Conservation (phyloP, 2,329 filamentous ascomycete genomes). For the Penicillium verrucosum region DNA sequence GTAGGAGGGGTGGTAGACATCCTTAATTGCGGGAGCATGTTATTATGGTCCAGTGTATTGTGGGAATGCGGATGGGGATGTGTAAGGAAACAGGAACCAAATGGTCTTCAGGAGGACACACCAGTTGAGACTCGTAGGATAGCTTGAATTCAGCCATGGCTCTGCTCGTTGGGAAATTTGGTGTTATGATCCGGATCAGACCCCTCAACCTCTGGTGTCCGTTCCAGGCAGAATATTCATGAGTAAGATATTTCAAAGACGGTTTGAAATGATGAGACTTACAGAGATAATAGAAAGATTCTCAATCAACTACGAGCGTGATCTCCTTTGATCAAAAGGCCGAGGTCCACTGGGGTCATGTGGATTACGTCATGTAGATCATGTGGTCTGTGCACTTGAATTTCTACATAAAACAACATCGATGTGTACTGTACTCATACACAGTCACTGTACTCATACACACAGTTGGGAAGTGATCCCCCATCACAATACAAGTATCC, state of each 20-base stretch:
- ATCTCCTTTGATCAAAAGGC: constrained; percentile 3
- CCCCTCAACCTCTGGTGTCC: not conserved
- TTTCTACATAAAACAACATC: not conserved
- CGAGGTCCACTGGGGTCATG: constrained; percentile 13
- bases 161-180: not conserved
- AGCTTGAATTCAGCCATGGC: constrained; percentile 66
- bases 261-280: not conserved
- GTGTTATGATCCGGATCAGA: not conserved
- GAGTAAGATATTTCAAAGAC: not conserved
- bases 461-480: too few relatives aligned
- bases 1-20: constrained; percentile 46
- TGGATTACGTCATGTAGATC: constrained; percentile 28
- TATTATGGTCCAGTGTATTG: not conserved
- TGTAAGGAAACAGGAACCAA: not conserved
- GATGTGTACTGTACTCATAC: not conserved
- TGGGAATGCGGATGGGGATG: not conserved
- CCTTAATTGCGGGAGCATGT: constrained; percentile 25
- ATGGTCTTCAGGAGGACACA: constrained; percentile 7
- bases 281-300: not conserved
- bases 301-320: constrained; percentile 13
- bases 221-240: not conserved
- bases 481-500: not conserved
- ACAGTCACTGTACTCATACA: not conserved
- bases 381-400: constrained; percentile 3
- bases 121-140: constrained; percentile 51